These are phyloP conservation scores for Calocera viscosa DNA, from an alignment of 768 basidiomycete genomes.

Conservation along the genomic window DNA sequence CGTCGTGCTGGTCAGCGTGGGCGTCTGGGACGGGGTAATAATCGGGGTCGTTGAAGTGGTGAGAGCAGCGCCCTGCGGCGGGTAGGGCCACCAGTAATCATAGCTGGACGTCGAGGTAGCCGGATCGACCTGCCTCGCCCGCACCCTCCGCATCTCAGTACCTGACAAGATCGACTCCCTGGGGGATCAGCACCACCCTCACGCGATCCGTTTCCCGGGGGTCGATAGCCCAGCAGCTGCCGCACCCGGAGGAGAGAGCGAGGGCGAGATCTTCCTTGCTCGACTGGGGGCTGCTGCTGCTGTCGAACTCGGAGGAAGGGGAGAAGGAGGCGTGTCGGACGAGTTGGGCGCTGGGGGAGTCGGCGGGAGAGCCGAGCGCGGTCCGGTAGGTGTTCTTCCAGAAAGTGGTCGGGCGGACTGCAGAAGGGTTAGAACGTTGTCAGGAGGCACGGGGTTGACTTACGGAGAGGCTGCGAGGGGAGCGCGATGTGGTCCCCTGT, in stretches of 20 bases:
- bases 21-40: not conserved
- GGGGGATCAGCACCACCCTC: not conserved
- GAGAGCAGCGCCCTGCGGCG: conserved; percentile 21
- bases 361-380: conserved; percentile 55
- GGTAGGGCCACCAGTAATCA: conserved; percentile 33
- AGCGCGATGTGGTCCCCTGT: not conserved
- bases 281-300: conserved; percentile 11
- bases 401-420: conserved; percentile 72
- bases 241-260: not conserved
- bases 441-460: not conserved
- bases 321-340: conserved; percentile 63
- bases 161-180: not conserved
- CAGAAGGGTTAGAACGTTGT: not conserved
- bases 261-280: conserved; percentile 8
- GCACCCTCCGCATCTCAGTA: not conserved
- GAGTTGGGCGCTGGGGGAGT: conserved; percentile 60
- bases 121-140: not conserved
- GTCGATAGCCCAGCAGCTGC: not conserved
- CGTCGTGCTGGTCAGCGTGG: not conserved
- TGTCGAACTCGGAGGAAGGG: conserved; percentile 25
- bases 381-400: conserved; percentile 64
- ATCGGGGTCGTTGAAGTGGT: conserved; percentile 13
- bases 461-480: not conserved
- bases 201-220: not conserved
- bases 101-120: conserved; percentile 19